These are phyloP conservation scores for Dendrobium chrysotoxum DNA, from an alignment of 106 monocot genomes.

Conservation along the genomic window DNA sequence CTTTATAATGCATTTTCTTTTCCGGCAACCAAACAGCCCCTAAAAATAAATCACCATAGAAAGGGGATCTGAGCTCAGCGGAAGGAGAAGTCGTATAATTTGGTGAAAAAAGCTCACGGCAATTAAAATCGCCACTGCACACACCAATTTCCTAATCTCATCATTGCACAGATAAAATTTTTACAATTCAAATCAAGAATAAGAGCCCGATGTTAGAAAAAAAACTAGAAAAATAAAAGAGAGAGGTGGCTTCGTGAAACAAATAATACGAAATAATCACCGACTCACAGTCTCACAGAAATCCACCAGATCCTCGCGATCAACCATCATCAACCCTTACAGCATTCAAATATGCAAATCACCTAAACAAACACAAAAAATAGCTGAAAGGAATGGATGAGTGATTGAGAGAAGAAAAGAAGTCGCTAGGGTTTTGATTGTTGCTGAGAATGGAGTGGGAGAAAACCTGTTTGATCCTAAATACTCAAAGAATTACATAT, in stretches of 20 bases:
- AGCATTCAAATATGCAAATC: not conserved
- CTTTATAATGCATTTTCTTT: too few relatives aligned
- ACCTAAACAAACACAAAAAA: not conserved
- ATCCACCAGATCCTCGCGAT: constrained; percentile 1
- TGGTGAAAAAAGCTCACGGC: constrained; percentile 9
- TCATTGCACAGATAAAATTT: not conserved
- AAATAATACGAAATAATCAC: not conserved
- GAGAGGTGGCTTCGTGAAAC: not conserved
- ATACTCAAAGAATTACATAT: too few relatives aligned
- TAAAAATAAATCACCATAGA: not conserved
- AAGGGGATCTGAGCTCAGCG: constrained; percentile 5
- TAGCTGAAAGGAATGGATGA: too few relatives aligned
- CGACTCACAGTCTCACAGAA: not conserved
- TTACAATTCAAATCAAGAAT: not conserved
- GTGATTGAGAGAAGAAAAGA: too few relatives aligned
- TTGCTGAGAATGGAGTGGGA: too few relatives aligned
- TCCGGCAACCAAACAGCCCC: too few relatives aligned
- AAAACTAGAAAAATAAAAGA: not conserved
- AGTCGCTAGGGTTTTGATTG: too few relatives aligned
- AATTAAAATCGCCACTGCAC: constrained; percentile 3
- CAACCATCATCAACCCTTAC: not conserved
- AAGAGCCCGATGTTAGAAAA: not conserved
- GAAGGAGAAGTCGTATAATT: constrained; percentile 10
- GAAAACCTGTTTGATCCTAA: too few relatives aligned
- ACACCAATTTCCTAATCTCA: not conserved